A percentile compares a stretch with the other conserved stretches of the same genome.
Conservation (phyloP, 1,139 yeast genomes). For the Yamadazyma siamensis region DNA sequence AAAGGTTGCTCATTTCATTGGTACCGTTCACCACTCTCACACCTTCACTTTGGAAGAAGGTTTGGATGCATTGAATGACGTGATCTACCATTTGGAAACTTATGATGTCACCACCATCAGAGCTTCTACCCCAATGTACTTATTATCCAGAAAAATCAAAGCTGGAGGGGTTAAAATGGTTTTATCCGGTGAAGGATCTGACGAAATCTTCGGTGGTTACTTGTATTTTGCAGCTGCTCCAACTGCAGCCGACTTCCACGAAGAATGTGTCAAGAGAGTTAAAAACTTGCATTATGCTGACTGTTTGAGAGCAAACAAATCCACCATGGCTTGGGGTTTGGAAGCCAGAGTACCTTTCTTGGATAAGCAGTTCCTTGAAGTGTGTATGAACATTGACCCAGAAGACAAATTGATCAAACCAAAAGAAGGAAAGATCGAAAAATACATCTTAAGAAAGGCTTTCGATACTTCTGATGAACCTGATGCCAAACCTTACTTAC, state of each 20-base stretch:
- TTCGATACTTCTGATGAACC: conserved; percentile 84
- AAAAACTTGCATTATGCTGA: conserved; percentile 97
- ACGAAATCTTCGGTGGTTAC: conserved; percentile 98
- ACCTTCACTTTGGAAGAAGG: conserved; percentile 96
- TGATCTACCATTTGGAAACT: conserved; percentile 92
- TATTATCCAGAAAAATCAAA: conserved; percentile 92
- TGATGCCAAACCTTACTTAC: conserved; percentile 75
- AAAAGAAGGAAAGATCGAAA: conserved; percentile 75
- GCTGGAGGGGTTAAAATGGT: conserved; percentile 99
- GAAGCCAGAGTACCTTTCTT: conserved; percentile 99
- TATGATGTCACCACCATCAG: conserved; percentile 98
- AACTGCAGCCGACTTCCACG: conserved; percentile 84
- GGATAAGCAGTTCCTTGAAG: conserved; percentile 88
- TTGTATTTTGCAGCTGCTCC: conserved; percentile 97
- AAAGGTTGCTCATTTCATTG: conserved; percentile 92
- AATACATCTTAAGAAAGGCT: conserved; percentile 94
- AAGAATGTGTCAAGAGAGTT: conserved; percentile 92
- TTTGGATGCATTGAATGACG: conserved; percentile 91
- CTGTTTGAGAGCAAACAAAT: conserved; percentile 97
- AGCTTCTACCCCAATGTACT: conserved; percentile 98
- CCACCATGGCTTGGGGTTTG: conserved; percentile 99
- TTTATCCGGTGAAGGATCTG: conserved; percentile 97
- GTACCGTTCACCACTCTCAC: conserved; percentile 96
- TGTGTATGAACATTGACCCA: conserved; percentile 93
- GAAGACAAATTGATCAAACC: conserved; percentile 80